A percentile compares a stretch with the other conserved stretches of the same genome.
These are phyloP conservation scores for Cyanodermella asteris DNA, from an alignment of 2,329 filamentous ascomycete genomes.

Conservation along the genomic window DNA sequence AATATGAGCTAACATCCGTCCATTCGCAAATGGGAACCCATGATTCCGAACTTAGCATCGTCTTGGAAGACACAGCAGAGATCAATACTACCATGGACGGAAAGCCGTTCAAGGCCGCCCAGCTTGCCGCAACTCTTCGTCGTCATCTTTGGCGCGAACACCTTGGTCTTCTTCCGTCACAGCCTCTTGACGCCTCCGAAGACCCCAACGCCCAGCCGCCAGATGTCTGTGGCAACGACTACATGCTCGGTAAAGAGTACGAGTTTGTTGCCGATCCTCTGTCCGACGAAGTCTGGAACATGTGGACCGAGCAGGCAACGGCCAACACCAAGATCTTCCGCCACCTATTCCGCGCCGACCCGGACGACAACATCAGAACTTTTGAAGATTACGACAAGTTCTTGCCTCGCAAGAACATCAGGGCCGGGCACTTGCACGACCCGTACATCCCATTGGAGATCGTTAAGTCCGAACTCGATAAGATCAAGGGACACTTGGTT, in stretches of 20 bases:
- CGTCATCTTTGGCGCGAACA: constrained; percentile 82
- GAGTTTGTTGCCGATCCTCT: constrained; percentile 54
- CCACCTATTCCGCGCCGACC: constrained; percentile 70
- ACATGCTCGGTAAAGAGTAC: constrained; percentile 48
- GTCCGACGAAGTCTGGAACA: constrained; percentile 39
- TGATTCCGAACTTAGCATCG: constrained; percentile 75
- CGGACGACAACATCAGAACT: constrained; percentile 69
- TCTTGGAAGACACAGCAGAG: constrained; percentile 56
- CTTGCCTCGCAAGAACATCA: constrained; percentile 41
- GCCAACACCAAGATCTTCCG: constrained; percentile 64
- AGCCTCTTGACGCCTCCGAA: constrained; percentile 41
- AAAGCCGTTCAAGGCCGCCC: constrained; percentile 45
- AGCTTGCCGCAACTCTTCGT: constrained; percentile 60
- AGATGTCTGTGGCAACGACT: constrained; percentile 45
- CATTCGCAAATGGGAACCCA: constrained; percentile 59
- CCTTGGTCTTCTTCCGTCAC: constrained; percentile 58
- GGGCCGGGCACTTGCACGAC: constrained; percentile 73
- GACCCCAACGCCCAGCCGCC: constrained; percentile 61
- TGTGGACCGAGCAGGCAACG: constrained; percentile 53
- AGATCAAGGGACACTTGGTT: constrained; percentile 71
- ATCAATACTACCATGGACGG: constrained; percentile 56
- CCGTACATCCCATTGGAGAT: constrained; percentile 51
- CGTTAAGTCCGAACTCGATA: constrained; percentile 51
- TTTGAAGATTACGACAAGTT: constrained; percentile 82
- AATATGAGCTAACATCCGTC: constrained; percentile 29